Base-by-base conservation (phyloP, 2,329 filamentous ascomycete species). In the Paracamarosporium sp. region DNA sequence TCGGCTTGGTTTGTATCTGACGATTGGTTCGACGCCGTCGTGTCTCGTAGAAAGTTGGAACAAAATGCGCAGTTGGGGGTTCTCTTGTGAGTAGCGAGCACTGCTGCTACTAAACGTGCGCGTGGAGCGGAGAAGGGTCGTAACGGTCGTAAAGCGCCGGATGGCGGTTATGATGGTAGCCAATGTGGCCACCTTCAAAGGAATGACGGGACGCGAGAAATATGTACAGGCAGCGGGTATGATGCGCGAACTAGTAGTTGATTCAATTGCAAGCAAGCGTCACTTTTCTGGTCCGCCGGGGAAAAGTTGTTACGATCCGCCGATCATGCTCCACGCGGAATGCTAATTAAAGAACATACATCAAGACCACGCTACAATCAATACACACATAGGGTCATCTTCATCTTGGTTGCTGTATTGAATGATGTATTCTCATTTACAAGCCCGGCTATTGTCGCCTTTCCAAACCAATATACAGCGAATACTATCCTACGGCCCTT, bases 61-160 rank as follows among this genome's bases (percentile, higher is more conserved):
- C 36, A 45, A 17, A 58, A 28, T 17, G 33, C 24, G 33, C 9
- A 38, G 33, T 12, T 27, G 46, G n/a, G 35, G 33, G 3, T 30
- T 11, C 24, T 60, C 50, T 36, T 35, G 17, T 24, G 36, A 44
- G 35, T 45, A 38, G 52, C 35, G 27, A 56, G 38, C 38, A 40
- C 48, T 56, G 51, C 36, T 38, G 15, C 48, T 53, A 17, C 53
- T 41, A 53, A 62, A 67, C 51, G 56, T 59, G 60, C 62, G 53
- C 36, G 64, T 33, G 35, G 36, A 59, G 50, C 40, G 50, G 52
- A 56, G 31, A 28, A 24, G 12, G 46, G 60, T 68, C 60, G 67
- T 67, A 40, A 63, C 50, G 28, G 63, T 72, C 67, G 70, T 70
- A 40, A 68, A 58, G 56, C 69, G 72, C 67, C 66, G 36, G 17